Percentiles rank a stretch among this genome's conserved stretches.
These are phyloP conservation scores for Collybiopsis luxurians DNA, from an alignment of 768 basidiomycete genomes.

Conservation along the genomic window DNA sequence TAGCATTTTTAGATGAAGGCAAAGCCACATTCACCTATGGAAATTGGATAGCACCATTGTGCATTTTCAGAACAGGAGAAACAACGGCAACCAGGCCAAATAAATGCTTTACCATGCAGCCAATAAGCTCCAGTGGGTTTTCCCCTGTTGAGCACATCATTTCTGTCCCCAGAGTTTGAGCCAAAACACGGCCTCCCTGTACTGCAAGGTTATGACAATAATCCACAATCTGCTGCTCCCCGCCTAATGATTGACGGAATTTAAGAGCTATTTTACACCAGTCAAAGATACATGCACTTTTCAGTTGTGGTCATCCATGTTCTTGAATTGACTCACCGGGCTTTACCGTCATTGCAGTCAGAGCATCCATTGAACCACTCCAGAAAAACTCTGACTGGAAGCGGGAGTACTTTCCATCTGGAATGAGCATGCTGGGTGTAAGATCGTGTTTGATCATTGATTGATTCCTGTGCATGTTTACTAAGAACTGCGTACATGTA, in stretches of 20 bases:
- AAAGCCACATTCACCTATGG: too few species aligned
- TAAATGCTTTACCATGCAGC: too few species aligned
- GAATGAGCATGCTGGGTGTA: neutral
- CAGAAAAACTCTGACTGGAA: neutral
- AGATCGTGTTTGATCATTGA: constrained; percentile 2
- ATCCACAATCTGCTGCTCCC: constrained; percentile 54
- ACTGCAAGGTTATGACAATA: constrained; percentile 59
- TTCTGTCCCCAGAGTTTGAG: constrained; percentile 50
- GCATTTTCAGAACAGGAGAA: too few species aligned
- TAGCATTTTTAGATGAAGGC: too few species aligned
- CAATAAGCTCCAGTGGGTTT: too few species aligned
- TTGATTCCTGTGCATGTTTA: constrained; percentile 6
- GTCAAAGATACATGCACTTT: too few species aligned
- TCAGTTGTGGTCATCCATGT: neutral
- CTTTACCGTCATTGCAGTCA: neutral
- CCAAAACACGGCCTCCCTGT: constrained; percentile 48
- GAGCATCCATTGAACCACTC: neutral
- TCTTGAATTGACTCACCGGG: neutral
- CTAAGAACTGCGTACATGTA: too few species aligned
- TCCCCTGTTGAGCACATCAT: constrained; percentile 19
- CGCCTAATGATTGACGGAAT: constrained; percentile 61
- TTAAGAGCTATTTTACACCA: constrained; percentile 40
- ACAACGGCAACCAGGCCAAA: too few species aligned
- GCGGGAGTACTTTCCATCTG: neutral
- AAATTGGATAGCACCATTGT: too few species aligned